Evolutionary conservation across 257 asterid species (phyloP).

Genomic region (Ilex aquifolium): DNA sequence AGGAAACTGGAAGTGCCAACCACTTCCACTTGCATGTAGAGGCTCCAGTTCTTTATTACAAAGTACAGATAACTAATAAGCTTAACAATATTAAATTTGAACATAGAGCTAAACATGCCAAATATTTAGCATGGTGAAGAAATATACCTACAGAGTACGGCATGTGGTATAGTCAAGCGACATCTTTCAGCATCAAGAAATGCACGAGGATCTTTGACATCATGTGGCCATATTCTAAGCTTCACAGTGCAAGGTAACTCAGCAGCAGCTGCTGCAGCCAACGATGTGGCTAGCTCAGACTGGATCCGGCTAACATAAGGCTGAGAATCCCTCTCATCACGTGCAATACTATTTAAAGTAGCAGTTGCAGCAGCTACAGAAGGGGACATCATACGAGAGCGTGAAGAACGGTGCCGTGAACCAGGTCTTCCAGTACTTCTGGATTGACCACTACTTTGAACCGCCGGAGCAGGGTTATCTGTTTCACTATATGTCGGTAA

Average conservation of each 20-base stretch:
- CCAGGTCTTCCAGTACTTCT: conserved; percentile 65
- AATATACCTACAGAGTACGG: conserved; percentile 90
- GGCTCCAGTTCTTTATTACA: not conserved
- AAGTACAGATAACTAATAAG: conserved; percentile 10
- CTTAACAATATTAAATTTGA: not conserved
- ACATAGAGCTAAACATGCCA: not conserved
- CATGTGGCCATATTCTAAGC: conserved; percentile 94
- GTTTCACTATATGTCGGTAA: conserved; percentile 31
- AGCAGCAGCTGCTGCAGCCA: conserved; percentile 92
- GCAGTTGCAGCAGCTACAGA: conserved; percentile 42
- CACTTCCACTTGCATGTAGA: conserved; percentile 5
- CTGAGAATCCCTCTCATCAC: conserved; percentile 47
- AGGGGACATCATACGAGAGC: conserved; percentile 35
- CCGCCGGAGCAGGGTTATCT: conserved; percentile 40
- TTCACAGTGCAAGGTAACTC: conserved; percentile 98
- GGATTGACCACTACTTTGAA: conserved; percentile 39
- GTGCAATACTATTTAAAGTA: conserved; percentile 34
- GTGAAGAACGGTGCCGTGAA: conserved; percentile 61
- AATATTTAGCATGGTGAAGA: not conserved
- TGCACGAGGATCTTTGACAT: conserved; percentile 65
- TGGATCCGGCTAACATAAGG: conserved; percentile 64
- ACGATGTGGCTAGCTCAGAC: conserved; percentile 75
- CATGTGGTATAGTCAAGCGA: conserved; percentile 85
- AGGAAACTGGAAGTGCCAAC: conserved; percentile 3
- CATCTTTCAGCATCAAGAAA: conserved; percentile 63